phyloP scores from a whole-genome alignment of 345 rosid genomes.

The Streptanthus diversifolius region DNA sequence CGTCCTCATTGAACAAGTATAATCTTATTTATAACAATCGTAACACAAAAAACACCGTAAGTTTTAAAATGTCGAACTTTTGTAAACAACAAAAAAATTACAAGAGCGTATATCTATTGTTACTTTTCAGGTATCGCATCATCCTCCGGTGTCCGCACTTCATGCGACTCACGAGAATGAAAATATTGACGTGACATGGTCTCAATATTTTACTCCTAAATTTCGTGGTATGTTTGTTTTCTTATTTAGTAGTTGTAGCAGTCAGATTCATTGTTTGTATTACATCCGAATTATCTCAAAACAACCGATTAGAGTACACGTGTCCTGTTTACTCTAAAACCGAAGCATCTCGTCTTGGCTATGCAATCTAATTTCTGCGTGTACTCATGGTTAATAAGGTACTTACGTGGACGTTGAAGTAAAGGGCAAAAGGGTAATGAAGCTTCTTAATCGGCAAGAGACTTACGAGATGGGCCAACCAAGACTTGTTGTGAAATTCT shows the following conservation, averaged over 20 bases:
- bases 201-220: slow-evolving; percentile 53
- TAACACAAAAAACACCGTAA: background rate
- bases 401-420: slow-evolving; percentile 63
- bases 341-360: background rate
- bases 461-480: slow-evolving; percentile 78
- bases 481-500: slow-evolving; percentile 47
- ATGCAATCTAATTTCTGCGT: background rate
- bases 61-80: no score
- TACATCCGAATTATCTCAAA: background rate
- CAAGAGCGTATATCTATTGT: background rate
- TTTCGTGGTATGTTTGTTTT: slow-evolving; percentile 51
- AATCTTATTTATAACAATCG: background rate
- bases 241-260: no score
- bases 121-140: slow-evolving; percentile 60
- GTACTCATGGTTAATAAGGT: slow-evolving; percentile 40
- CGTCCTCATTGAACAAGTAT: slow-evolving; percentile 76
- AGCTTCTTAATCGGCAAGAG: slow-evolving; percentile 53
- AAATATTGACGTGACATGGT: slow-evolving; percentile 60
- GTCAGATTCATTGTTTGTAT: background rate
- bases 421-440: slow-evolving; percentile 55
- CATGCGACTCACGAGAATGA: slow-evolving; percentile 70
- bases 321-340: background rate
- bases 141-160: slow-evolving; percentile 84
- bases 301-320: background rate
- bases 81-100: no score